Percentiles rank a stretch among this genome's conserved stretches.
These are phyloP conservation scores for Amorphotheca resinae DNA, from an alignment of 495 filamentous ascomycete genomes.

Conservation along the genomic window DNA sequence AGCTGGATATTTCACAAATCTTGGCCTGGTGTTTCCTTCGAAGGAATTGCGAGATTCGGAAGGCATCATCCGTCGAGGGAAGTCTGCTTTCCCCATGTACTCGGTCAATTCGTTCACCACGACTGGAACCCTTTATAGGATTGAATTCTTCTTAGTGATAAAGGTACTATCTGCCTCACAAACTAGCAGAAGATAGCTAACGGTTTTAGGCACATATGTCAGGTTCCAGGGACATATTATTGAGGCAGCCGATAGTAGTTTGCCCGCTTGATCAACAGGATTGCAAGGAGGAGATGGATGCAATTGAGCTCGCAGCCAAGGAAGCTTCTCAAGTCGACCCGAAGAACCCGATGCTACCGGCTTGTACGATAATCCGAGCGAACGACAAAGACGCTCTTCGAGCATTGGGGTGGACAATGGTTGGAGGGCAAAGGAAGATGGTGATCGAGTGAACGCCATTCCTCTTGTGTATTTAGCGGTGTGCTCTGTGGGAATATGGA, in stretches of 20 bases:
- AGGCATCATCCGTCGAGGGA: slow-evolving; percentile 74
- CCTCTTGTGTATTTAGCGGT: not conserved
- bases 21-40: slow-evolving; percentile 81
- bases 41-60: slow-evolving; percentile 83
- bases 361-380: slow-evolving; percentile 66
- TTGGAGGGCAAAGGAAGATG: slow-evolving; percentile 75
- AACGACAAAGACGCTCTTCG: slow-evolving; percentile 64
- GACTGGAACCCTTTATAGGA: slow-evolving; percentile 88
- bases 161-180: slow-evolving; percentile 50
- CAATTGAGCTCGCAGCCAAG: slow-evolving; percentile 87
- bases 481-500: not conserved
- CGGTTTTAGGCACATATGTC: slow-evolving; percentile 70
- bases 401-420: slow-evolving; percentile 69
- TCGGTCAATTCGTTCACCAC: slow-evolving; percentile 85
- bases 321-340: slow-evolving; percentile 78
- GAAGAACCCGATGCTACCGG: slow-evolving; percentile 79
- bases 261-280: slow-evolving; percentile 90
- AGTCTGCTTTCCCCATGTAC: slow-evolving; percentile 81
- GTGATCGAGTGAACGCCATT: slow-evolving; percentile 62
- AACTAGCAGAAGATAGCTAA: slow-evolving; percentile 8
- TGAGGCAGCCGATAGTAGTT: slow-evolving; percentile 90
- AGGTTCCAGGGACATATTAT: slow-evolving; percentile 76
- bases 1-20: slow-evolving; percentile 77
- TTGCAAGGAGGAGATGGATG: slow-evolving; percentile 97
- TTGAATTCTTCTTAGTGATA: slow-evolving; percentile 90